phyloP scores from a whole-genome alignment of 2,329 filamentous ascomycete species.

The Aaosphaeria arxii region DNA sequence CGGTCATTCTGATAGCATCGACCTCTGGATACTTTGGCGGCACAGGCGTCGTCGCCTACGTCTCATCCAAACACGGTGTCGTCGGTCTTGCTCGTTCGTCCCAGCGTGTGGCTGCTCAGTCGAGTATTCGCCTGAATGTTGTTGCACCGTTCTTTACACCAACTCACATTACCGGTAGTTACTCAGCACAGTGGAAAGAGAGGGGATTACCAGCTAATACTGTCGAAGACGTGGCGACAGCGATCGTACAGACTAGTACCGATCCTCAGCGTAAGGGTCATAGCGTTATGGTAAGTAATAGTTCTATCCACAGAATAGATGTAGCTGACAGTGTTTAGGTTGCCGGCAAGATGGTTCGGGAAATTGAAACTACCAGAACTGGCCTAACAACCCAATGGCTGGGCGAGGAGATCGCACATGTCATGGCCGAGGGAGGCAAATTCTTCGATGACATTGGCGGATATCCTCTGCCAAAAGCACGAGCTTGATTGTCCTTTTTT shows the following conservation, averaged over 20 bases:
- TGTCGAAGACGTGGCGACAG: constrained; percentile 41
- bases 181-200: constrained; percentile 37
- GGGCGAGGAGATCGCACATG: constrained; percentile 28
- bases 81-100: constrained; percentile 40
- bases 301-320: not conserved
- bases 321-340: constrained; percentile 13
- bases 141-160: constrained; percentile 50
- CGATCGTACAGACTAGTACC: constrained; percentile 38
- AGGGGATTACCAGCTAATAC: constrained; percentile 42
- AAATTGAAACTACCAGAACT: constrained; percentile 28
- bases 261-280: constrained; percentile 28
- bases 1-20: constrained; percentile 40
- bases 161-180: constrained; percentile 43
- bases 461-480: constrained; percentile 29
- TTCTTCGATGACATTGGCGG: constrained; percentile 36
- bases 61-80: constrained; percentile 45
- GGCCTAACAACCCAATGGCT: constrained; percentile 28
- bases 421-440: constrained; percentile 30
- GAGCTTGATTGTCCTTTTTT: not conserved
- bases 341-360: constrained; percentile 22
- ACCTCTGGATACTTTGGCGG: constrained; percentile 46
- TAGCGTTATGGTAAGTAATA: constrained; percentile 21
- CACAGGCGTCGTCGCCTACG: constrained; percentile 42
- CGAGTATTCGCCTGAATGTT: constrained; percentile 43
- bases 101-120: constrained; percentile 31